These are phyloP conservation scores for Chrysochromulina tobinii DNA, from an alignment of 78 protist genomes.

Conservation along the genomic window DNA sequence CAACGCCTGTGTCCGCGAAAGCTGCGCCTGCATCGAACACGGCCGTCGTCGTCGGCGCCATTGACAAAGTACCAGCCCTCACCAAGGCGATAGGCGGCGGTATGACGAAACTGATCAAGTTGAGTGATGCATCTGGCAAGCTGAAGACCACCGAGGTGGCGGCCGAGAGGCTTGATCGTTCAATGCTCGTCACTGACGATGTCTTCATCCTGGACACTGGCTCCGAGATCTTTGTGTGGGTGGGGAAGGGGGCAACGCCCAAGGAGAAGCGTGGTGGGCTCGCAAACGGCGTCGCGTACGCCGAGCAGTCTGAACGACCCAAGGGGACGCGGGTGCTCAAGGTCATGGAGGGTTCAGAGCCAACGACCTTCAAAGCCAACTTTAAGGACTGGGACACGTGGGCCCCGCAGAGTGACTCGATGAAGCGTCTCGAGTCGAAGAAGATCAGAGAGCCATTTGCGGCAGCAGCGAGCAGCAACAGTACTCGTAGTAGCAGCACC, in stretches of 20 bases:
- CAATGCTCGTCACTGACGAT: slow-evolving; percentile 51
- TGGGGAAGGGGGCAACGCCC: slow-evolving; percentile 45
- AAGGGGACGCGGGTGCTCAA: slow-evolving; percentile 3
- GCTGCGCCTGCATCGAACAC: no score
- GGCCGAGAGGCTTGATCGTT: background rate
- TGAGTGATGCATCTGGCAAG: slow-evolving; percentile 44
- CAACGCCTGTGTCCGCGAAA: no score
- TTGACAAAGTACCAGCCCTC: no score
- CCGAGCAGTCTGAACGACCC: slow-evolving; percentile 20
- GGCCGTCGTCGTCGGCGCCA: no score
- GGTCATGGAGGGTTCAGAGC: slow-evolving; percentile 54
- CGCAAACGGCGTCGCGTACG: slow-evolving; percentile 16
- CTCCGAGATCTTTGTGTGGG: slow-evolving; percentile 60
- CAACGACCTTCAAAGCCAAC: slow-evolving; percentile 37
- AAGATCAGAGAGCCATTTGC: no score
- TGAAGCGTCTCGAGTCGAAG: no score
- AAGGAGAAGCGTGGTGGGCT: slow-evolving; percentile 2
- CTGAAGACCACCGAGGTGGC: background rate
- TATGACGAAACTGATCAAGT: background rate
- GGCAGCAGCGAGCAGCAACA: no score
- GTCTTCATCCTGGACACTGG: slow-evolving; percentile 65
- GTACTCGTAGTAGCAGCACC: no score
- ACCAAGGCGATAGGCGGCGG: no score
- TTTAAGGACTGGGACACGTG: slow-evolving; percentile 36
- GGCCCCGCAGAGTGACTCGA: no score